phyloP scores from a whole-genome alignment of 1,284 basidiomycete genomes.

The Irpex rosettiformis region DNA sequence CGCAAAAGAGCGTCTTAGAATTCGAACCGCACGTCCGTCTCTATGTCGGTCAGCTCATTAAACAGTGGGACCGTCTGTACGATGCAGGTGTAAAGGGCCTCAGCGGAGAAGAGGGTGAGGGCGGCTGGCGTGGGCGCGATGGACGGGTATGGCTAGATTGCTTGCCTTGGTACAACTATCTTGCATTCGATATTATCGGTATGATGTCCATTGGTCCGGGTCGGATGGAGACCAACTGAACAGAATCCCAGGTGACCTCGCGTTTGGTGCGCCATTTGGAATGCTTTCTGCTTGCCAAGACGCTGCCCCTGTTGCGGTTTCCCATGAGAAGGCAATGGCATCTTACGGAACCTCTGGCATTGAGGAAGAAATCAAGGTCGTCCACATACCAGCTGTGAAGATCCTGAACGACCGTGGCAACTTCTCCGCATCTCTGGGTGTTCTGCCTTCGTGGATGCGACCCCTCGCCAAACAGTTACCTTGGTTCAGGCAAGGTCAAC shows the following conservation, averaged over 20 bases:
- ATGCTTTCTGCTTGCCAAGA: slow-evolving; percentile 82
- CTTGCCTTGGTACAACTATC: slow-evolving; percentile 75
- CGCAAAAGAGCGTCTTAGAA: slow-evolving; percentile 78
- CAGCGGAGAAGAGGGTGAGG: slow-evolving; percentile 60
- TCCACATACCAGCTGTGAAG: slow-evolving; percentile 76
- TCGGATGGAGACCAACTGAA: background rate
- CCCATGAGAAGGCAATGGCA: slow-evolving; percentile 48
- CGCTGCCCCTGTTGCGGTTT: slow-evolving; percentile 59
- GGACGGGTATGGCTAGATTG: slow-evolving; percentile 73
- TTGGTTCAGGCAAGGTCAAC: slow-evolving; percentile 72
- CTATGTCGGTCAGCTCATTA: slow-evolving; percentile 59
- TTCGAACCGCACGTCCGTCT: slow-evolving; percentile 75
- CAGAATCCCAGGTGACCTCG: slow-evolving; percentile 56
- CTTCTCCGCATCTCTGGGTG: slow-evolving; percentile 82
- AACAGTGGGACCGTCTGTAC: slow-evolving; percentile 81
- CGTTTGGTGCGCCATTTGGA: slow-evolving; percentile 86
- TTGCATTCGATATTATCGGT: slow-evolving; percentile 87
- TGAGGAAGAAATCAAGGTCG: slow-evolving; percentile 37
- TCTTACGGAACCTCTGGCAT: slow-evolving; percentile 41
- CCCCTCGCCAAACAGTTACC: slow-evolving; percentile 62
- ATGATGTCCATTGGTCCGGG: background rate
- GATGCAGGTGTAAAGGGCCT: slow-evolving; percentile 50
- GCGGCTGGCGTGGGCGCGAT: slow-evolving; percentile 57
- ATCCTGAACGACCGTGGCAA: slow-evolving; percentile 91
- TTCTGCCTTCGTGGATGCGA: slow-evolving; percentile 70